Conservation (phyloP, 495 filamentous ascomycete species). For the Platismatia glauca region DNA sequence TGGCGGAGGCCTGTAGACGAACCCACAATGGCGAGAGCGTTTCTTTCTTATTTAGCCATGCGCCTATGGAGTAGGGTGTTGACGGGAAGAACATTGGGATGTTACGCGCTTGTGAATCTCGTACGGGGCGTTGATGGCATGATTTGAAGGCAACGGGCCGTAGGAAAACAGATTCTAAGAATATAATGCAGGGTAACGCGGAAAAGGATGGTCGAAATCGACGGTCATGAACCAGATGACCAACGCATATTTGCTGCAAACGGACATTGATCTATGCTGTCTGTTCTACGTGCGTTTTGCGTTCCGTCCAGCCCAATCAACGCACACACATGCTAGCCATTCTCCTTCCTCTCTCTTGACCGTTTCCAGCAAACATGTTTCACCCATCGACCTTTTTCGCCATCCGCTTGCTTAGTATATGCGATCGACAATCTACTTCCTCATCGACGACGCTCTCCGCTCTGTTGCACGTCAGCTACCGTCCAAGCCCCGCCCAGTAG, state of each 20-base stretch:
- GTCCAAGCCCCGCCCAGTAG: too few relatives aligned
- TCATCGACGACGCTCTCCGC: constrained; percentile 91
- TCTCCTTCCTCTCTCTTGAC: background rate
- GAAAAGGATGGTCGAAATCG: background rate
- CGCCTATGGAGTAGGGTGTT: constrained; percentile 37
- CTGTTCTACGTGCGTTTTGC: constrained; percentile 18
- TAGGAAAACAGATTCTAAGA: background rate
- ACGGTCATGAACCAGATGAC: background rate
- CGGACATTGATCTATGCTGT: constrained; percentile 13
- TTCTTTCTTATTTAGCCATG: constrained; percentile 89
- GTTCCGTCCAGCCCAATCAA: constrained; percentile 2
- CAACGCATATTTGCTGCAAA: background rate
- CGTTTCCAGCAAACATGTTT: background rate
- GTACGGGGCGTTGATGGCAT: background rate
- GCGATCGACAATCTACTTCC: constrained; percentile 53
- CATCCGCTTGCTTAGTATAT: background rate
- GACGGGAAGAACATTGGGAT: constrained; percentile 13
- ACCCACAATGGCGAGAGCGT: constrained; percentile 96
- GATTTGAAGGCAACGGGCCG: background rate
- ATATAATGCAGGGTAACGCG: background rate
- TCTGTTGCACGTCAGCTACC: constrained; percentile 30
- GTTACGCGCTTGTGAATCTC: background rate
- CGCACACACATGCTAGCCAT: constrained; percentile 13
- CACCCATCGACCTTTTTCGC: background rate
- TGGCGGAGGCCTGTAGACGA: constrained; percentile 53